These are phyloP conservation scores for Chlamydomonas sp. DNA, from an alignment of 139 green algal species.

Conservation along the genomic window DNA sequence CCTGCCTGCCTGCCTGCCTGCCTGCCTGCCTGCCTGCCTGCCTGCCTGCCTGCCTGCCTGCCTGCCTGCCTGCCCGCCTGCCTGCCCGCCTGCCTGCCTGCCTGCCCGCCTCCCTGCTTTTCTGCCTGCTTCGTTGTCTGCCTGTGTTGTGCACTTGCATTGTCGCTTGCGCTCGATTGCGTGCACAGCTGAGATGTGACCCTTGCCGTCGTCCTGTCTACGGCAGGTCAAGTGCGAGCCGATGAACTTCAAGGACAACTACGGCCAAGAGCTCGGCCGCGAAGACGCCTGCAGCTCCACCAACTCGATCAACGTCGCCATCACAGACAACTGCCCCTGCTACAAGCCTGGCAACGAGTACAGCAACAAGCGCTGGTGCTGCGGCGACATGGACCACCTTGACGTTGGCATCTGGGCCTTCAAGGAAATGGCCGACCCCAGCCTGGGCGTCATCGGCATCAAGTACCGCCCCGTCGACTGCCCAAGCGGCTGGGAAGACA, in stretches of 20 bases:
- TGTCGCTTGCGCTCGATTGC: no score
- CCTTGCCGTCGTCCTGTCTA: not conserved
- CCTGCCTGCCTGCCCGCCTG: no score
- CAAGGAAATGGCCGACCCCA: conserved; percentile 12
- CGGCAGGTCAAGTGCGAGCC: not conserved
- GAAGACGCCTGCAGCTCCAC: not conserved
- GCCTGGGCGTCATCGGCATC: conserved; percentile 14
- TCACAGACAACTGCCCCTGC: conserved; percentile 6
- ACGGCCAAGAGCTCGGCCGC: not conserved
- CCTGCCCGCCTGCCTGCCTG: no score
- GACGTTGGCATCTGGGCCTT: conserved; percentile 5
- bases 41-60: no score
- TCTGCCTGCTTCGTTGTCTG: not conserved
- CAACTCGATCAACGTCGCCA: not conserved
- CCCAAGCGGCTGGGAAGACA: not conserved
- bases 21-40: no score
- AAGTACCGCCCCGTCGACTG: conserved; percentile 8
- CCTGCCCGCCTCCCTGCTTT: no score
- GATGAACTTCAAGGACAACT: conserved; percentile 7
- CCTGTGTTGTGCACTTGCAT: not conserved
- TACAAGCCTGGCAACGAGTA: conserved; percentile 3
- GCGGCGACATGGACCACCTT: conserved; percentile 13
- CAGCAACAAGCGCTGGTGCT: conserved; percentile 15
- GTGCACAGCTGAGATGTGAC: no score
- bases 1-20: no score